Conservation (phyloP, 768 basidiomycete species). For the Coprinellus micaceus region DNA sequence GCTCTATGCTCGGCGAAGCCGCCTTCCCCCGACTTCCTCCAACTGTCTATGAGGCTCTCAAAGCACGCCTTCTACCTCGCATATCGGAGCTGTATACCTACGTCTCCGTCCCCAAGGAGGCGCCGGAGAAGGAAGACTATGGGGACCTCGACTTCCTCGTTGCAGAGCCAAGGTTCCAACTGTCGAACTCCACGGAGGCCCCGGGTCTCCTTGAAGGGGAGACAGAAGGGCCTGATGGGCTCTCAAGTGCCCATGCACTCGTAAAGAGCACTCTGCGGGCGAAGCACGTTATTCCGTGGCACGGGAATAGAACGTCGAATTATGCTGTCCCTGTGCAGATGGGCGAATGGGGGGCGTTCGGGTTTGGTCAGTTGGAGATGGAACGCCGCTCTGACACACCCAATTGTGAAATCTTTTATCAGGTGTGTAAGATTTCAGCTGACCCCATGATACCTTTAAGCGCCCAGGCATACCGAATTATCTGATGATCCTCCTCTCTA, state of each 20-base stretch:
- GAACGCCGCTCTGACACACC: slow-evolving; percentile 20
- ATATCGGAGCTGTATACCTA: slow-evolving; percentile 45
- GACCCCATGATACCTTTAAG: no score
- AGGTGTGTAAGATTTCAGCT: slow-evolving; percentile 29
- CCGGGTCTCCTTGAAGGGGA: neutral
- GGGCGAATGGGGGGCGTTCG: slow-evolving; percentile 36
- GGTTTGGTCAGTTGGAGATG: slow-evolving; percentile 26
- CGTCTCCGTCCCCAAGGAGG: slow-evolving; percentile 57
- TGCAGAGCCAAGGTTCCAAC: slow-evolving; percentile 33
- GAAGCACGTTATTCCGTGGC: slow-evolving; percentile 40
- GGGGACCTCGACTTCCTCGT: slow-evolving; percentile 74
- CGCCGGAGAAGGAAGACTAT: slow-evolving; percentile 60
- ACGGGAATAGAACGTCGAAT: slow-evolving; percentile 57
- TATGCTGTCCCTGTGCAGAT: slow-evolving; percentile 49
- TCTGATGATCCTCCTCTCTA: no score
- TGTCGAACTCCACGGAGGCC: neutral
- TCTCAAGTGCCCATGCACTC: slow-evolving; percentile 28
- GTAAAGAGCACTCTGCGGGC: slow-evolving; percentile 46
- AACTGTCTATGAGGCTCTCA: slow-evolving; percentile 47
- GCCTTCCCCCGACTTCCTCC: slow-evolving; percentile 65
- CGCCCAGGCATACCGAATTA: no score
- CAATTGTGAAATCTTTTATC: slow-evolving; percentile 37
- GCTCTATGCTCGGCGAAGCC: slow-evolving; percentile 34
- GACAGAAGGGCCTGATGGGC: slow-evolving; percentile 5
- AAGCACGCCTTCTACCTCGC: slow-evolving; percentile 37